phyloP scores from a whole-genome alignment of 768 basidiomycete species.

The Russula vinacea region DNA sequence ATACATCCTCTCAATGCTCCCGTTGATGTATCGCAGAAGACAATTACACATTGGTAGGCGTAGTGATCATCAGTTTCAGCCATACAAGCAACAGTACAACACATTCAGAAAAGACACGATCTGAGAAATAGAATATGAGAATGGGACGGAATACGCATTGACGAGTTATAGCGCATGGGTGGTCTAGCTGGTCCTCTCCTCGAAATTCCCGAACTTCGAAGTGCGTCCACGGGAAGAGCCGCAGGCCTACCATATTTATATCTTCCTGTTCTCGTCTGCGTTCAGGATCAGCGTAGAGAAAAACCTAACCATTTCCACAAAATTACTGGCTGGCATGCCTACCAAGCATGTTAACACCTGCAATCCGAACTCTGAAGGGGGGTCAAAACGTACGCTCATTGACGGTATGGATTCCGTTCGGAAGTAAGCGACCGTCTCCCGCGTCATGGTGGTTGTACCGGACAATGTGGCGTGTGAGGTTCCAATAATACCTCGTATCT shows the following conservation, averaged over 20 bases:
- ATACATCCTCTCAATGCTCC: no score
- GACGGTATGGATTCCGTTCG: constrained; percentile 58
- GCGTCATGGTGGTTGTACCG: constrained; percentile 30
- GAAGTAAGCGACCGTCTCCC: not conserved
- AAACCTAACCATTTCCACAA: constrained; percentile 66
- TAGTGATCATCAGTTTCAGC: no score
- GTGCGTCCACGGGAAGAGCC: not conserved
- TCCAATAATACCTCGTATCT: constrained; percentile 29
- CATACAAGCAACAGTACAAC: no score
- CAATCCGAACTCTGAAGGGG: not conserved
- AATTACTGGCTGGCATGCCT: constrained; percentile 51
- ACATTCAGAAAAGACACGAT: no score
- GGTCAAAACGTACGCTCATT: constrained; percentile 40
- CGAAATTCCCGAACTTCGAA: not conserved
- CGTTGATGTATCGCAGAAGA: no score
- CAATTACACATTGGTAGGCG: no score
- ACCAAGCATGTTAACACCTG: not conserved
- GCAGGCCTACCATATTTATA: not conserved
- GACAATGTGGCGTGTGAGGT: constrained; percentile 26
- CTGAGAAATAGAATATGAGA: no score
- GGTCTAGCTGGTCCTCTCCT: not conserved
- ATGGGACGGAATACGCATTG: no score
- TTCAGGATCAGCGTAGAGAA: constrained; percentile 65
- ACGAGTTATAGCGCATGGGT: not conserved
- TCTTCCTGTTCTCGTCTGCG: constrained; percentile 47